Conservation (phyloP, 2,329 filamentous ascomycete genomes). For the Colletotrichum horii region DNA sequence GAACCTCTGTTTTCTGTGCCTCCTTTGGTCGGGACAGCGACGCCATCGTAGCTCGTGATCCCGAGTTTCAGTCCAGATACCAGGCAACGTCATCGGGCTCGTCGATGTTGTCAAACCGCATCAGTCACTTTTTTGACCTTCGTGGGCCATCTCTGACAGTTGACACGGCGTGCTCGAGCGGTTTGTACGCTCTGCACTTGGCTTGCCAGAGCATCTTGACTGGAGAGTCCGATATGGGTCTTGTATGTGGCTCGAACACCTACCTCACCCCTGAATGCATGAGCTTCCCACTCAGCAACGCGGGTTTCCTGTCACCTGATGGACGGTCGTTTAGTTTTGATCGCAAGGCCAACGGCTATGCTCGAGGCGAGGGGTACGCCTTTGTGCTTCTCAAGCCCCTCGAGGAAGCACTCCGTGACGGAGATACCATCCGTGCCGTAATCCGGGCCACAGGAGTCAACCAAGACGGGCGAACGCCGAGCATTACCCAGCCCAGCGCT, state of each 20-base stretch:
- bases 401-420: conserved; percentile 58
- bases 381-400: conserved; percentile 64
- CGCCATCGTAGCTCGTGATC: conserved; percentile 32
- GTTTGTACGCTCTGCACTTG: conserved; percentile 57
- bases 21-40: conserved; percentile 50
- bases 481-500: conserved; percentile 63
- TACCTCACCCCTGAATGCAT: conserved; percentile 61
- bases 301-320: conserved; percentile 57
- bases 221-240: conserved; percentile 41
- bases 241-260: conserved; percentile 56
- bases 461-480: conserved; percentile 63
- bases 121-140: conserved; percentile 61
- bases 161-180: conserved; percentile 64
- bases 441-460: conserved; percentile 59
- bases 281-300: conserved; percentile 55
- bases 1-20: conserved; percentile 54
- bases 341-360: conserved; percentile 64
- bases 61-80: conserved; percentile 37
- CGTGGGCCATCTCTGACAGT: conserved; percentile 60
- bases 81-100: conserved; percentile 25
- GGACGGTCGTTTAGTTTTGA: conserved; percentile 61
- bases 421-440: conserved; percentile 61
- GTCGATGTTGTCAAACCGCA: conserved; percentile 58
- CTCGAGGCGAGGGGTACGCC: conserved; percentile 65
- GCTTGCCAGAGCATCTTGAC: conserved; percentile 53